A percentile compares a stretch with the other conserved stretches of the same genome.
Evolutionary conservation across 2,329 filamentous ascomycete species (phyloP).

Genomic region (Scortechinia acanthostroma): DNA sequence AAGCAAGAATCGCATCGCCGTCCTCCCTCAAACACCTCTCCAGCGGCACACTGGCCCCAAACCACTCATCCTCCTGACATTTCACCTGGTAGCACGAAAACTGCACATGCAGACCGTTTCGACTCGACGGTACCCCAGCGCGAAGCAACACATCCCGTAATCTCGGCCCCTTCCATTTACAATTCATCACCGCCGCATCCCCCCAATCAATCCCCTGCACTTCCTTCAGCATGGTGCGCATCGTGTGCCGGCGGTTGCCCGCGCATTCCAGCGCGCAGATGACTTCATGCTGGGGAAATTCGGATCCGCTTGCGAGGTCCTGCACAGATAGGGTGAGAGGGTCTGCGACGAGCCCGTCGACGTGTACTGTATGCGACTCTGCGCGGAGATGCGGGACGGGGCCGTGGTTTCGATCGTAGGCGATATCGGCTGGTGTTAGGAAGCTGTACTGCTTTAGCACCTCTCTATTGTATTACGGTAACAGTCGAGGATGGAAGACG

Average conservation of each 20-base stretch:
- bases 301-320: slow-evolving; percentile 26
- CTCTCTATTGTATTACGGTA: no score
- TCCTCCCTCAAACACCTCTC: slow-evolving; percentile 27
- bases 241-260: slow-evolving; percentile 48
- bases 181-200: slow-evolving; percentile 49
- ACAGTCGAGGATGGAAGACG: not conserved
- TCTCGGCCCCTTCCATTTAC: slow-evolving; percentile 39
- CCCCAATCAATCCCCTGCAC: slow-evolving; percentile 48
- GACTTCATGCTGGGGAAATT: slow-evolving; percentile 40
- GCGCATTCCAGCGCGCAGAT: slow-evolving; percentile 46
- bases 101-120: slow-evolving; percentile 29
- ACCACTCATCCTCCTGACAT: slow-evolving; percentile 43
- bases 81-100: slow-evolving; percentile 39
- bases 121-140: slow-evolving; percentile 30
- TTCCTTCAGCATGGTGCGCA: slow-evolving; percentile 46
- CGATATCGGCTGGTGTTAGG: slow-evolving; percentile 22
- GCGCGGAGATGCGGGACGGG: slow-evolving; percentile 32
- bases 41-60: slow-evolving; percentile 39
- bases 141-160: slow-evolving; percentile 35
- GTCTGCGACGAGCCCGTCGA: slow-evolving; percentile 35
- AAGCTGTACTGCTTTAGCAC: slow-evolving; percentile 26
- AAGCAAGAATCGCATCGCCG: slow-evolving; percentile 31
- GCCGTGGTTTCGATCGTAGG: slow-evolving; percentile 45
- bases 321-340: slow-evolving; percentile 30
- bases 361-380: slow-evolving; percentile 3